Evolutionary conservation across 345 rosid genomes (phyloP).

Genomic region (Mangifera indica): DNA sequence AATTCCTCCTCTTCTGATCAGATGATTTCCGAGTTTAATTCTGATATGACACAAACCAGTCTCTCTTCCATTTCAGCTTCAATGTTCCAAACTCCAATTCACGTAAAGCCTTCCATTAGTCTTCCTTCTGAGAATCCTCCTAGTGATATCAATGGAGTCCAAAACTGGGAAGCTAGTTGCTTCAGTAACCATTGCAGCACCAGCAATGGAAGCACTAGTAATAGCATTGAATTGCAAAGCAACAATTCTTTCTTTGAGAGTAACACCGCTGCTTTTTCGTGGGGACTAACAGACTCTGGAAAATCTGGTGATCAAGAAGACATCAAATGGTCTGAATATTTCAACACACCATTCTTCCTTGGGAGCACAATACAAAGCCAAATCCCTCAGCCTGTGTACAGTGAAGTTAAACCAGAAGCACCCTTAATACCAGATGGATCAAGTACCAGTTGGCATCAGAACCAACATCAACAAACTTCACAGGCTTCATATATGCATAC

Average conservation of each 20-base stretch:
- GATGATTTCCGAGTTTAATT: conserved; percentile 29
- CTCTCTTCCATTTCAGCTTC: conserved; percentile 38
- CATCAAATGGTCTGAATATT: conserved; percentile 55
- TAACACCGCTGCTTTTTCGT: conserved; percentile 28
- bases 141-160: conserved; percentile 24
- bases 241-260: conserved; percentile 35
- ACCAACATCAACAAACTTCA: conserved; percentile 25
- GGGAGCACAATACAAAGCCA: conserved; percentile 34
- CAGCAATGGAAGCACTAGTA: conserved; percentile 33
- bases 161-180: conserved; percentile 33
- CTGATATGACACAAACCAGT: conserved; percentile 28
- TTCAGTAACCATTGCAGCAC: conserved; percentile 30
- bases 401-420: conserved; percentile 33
- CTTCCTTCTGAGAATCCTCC: conserved; percentile 49
- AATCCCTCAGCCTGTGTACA: conserved; percentile 33
- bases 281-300: conserved; percentile 35
- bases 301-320: conserved; percentile 36
- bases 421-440: conserved; percentile 25
- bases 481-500: conserved; percentile 34
- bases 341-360: conserved; percentile 36
- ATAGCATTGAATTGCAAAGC: conserved; percentile 45
- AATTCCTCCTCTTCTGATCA: conserved; percentile 31
- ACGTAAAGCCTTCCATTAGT: conserved; percentile 58
- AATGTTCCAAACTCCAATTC: conserved; percentile 37
- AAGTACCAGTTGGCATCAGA: conserved; percentile 22